Base-by-base conservation (phyloP, 768 basidiomycete species). In the Leccinum fibrillosum region DNA sequence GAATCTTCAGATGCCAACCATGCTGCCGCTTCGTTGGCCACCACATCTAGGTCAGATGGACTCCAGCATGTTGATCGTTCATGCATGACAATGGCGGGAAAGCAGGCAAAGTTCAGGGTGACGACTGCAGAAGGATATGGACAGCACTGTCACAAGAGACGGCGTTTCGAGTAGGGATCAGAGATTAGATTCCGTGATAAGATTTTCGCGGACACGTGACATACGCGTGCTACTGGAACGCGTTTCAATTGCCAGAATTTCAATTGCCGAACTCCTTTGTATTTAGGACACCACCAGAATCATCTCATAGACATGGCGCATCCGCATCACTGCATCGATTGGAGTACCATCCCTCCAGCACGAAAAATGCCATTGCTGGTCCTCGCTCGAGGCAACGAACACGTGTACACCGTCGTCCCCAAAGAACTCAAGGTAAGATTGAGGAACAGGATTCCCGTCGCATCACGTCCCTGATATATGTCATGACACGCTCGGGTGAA, bases 241-340 rank as follows among this genome's bases (percentile, higher is more conserved):
- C 55, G 60, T 49, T 61, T 42, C 37, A 58, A 48, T 48, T 35
- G 9, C 21, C 12, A 17, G 15, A 49, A 48, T 26, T 48, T 48
- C 12, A 12, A 25, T 7, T 48, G 25, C 21, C 47, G 15, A 45
- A 45, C 21, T 21, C 21, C 44, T 23, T 15, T 26, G 13, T 48
- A 19, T 13, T 32, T 21, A 19, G 19, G n/a, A 5, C 52, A 15
- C 26, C 44, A 5, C 52, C 25, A 12, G 9, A 15, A 7, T 17
- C 30, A 34, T 8, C 25, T 5, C 17, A 12, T 13, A 25, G n/a
- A 2, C 39, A 72, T 69, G 68, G 35, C 49, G 8, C 70, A 72
- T 58, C n/a, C 49, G 8, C 70, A 72, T 58, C n/a, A 66, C 17
- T 72, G 70, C 58, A 23, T 66, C 5, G 63, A 72, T 55, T 73